phyloP scores from a whole-genome alignment of 352 stramenopile species.

The Elongisporangium senticosum region DNA sequence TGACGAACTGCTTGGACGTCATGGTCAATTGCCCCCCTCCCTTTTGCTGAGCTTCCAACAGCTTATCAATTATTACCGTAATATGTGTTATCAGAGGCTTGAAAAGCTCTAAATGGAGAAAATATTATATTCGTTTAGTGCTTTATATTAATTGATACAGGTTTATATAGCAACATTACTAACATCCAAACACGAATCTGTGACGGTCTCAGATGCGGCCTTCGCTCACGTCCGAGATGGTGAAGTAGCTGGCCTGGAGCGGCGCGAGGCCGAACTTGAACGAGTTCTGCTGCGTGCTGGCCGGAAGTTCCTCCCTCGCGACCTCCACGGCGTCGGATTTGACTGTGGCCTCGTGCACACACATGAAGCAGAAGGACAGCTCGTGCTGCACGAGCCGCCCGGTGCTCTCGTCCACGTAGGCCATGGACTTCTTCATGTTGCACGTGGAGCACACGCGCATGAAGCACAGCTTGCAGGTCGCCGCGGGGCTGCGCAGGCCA shows the following conservation, averaged over 20 bases:
- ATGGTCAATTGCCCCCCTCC: constrained; percentile 5
- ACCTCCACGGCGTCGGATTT: constrained; percentile 26
- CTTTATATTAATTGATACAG: neutral
- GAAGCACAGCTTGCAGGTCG: constrained; percentile 35
- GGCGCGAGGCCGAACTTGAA: neutral
- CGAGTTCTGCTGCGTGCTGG: neutral
- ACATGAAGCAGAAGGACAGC: constrained; percentile 31
- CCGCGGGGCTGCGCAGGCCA: constrained; percentile 1
- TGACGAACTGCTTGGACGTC: constrained; percentile 18
- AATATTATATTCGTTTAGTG: constrained; percentile 10
- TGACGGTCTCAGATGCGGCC: neutral
- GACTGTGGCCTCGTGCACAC: constrained; percentile 31
- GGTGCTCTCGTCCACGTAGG: constrained; percentile 15
- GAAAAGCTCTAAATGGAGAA: neutral
- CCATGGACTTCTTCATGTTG: constrained; percentile 41
- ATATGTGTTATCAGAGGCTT: too few relatives aligned
- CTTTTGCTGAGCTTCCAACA: neutral
- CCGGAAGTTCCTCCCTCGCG: constrained; percentile 24
- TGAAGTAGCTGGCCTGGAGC: neutral
- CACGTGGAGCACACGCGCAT: constrained; percentile 47
- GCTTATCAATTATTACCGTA: neutral
- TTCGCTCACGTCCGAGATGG: neutral
- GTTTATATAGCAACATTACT: too few relatives aligned
- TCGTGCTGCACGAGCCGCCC: constrained; percentile 25
- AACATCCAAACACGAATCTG: too few relatives aligned